These are phyloP conservation scores for Globisporangium alternatum DNA, from an alignment of 352 stramenopile genomes.

Conservation along the genomic window DNA sequence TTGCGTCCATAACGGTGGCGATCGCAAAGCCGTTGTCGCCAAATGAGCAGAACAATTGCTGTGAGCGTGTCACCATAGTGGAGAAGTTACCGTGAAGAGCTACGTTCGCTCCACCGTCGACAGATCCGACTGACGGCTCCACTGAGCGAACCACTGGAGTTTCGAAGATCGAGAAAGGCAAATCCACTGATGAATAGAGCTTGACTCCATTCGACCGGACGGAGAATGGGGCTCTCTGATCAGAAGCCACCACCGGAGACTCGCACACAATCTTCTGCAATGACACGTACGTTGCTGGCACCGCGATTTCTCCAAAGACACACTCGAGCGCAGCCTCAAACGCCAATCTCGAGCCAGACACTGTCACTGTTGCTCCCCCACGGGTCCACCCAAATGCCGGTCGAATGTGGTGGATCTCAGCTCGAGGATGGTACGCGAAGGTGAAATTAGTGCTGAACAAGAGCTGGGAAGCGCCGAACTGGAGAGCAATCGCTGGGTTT, in stretches of 20 bases:
- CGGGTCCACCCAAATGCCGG: slow-evolving; percentile 34
- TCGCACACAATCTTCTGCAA: slow-evolving; percentile 24
- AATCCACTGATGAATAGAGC: slow-evolving; percentile 14
- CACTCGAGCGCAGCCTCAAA: slow-evolving; percentile 26
- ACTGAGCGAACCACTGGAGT: slow-evolving; percentile 18
- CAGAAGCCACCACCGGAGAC: slow-evolving; percentile 19
- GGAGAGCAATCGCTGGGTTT: slow-evolving; percentile 8
- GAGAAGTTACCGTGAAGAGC: slow-evolving; percentile 31
- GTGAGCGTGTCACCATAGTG: background rate
- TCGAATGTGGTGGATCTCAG: slow-evolving; percentile 23
- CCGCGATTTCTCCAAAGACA: slow-evolving; percentile 28
- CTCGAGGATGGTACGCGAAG: slow-evolving; percentile 18
- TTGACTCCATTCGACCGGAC: slow-evolving; percentile 15
- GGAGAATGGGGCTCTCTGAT: slow-evolving; percentile 14
- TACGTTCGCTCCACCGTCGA: slow-evolving; percentile 30
- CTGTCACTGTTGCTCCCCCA: slow-evolving; percentile 26
- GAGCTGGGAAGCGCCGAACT: slow-evolving; percentile 10
- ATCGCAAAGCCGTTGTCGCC: slow-evolving; percentile 13
- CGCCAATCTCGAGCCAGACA: slow-evolving; percentile 26
- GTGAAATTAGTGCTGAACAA: slow-evolving; percentile 4
- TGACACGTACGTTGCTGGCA: slow-evolving; percentile 28
- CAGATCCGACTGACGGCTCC: slow-evolving; percentile 21
- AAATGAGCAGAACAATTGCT: slow-evolving; percentile 34
- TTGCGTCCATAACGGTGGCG: slow-evolving; percentile 8
- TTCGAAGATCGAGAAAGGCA: slow-evolving; percentile 28